Base-by-base conservation (phyloP, 2,329 filamentous ascomycete species). In the Botrytis pseudocinerea region DNA sequence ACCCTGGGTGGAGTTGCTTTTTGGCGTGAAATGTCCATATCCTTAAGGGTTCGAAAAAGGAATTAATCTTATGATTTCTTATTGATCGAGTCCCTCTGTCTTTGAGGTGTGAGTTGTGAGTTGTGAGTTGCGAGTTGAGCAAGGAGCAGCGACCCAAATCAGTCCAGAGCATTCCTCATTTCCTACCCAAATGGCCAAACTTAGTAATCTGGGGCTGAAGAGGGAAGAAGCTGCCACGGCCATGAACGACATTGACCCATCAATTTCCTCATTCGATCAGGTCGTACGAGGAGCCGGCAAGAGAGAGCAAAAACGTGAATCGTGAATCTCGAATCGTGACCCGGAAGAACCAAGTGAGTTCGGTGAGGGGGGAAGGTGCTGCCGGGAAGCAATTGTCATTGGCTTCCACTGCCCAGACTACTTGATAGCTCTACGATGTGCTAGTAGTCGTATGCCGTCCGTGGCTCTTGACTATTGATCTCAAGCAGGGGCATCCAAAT, bases 231-330 rank as follows among this genome's bases (percentile, higher is more conserved):
- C 44, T 22, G 12, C 32, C 63, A 65, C 35, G 63, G 18, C 32
- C 5, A 51, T 51, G 48, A n/a, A n/a, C 16, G 14, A 28, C 18
- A n/a, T 40, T 32, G 22, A 12, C 35, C 35, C 64, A 40, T 68
- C 64, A 40, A 68, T 68, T 68, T 54, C 64, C 64, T 42, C 46
- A 68, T 68, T 28, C 16, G 64, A 54, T 54, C 64, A 40, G 40
- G 22, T 40, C 18, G 46, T 25, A 35, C 28, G 20, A 65, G 28
- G 40, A 44, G 20, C 60, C 48, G 48, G 48, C 48, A 51, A n/a
- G n/a, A 38, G 59, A 14, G 61, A 42, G 38, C 8, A 38, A 38
- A 20, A 44, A 32, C 59, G 59, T 61, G 51, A 61, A 8, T 16
- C 35, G 54, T 51, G 48, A n/a, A n/a, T 51, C 48, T 25, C 25